Evolutionary conservation across 495 filamentous ascomycete species (phyloP).

Genomic region (Clohesyomyces aquaticus): DNA sequence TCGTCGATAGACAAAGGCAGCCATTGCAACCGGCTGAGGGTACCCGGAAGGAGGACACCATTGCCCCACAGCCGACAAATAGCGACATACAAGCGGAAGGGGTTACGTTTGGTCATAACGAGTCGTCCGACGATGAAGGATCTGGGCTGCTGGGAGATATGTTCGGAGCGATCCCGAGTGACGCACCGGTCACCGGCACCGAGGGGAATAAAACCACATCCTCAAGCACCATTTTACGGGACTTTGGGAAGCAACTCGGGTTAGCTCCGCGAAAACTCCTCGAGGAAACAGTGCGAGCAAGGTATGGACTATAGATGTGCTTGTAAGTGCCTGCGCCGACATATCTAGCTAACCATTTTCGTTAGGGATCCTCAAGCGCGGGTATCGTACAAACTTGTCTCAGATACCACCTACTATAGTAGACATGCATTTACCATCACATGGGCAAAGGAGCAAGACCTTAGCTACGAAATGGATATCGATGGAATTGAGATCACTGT

Average conservation of each 20-base stretch:
- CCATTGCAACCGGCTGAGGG: background rate
- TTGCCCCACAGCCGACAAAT: background rate
- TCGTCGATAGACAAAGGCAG: constrained; percentile 34
- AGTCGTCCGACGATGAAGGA: constrained; percentile 6
- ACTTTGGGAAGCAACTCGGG: constrained; percentile 82
- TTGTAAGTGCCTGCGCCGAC: background rate
- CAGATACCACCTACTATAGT: constrained; percentile 70
- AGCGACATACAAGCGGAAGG: background rate
- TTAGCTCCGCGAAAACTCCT: constrained; percentile 71
- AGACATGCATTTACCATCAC: constrained; percentile 71
- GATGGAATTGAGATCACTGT: constrained; percentile 51
- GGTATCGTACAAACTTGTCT: constrained; percentile 68
- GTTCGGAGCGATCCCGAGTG: constrained; percentile 49
- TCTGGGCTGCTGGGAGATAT: constrained; percentile 68
- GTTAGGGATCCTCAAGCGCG: constrained; percentile 68
- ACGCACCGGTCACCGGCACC: background rate
- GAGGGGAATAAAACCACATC: background rate
- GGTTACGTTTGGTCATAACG: background rate
- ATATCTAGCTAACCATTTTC: background rate
- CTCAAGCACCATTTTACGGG: constrained; percentile 61
- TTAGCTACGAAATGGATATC: constrained; percentile 49
- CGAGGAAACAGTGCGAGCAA: constrained; percentile 84
- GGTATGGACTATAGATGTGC: constrained; percentile 52
- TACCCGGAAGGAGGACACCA: background rate
- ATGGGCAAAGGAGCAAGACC: constrained; percentile 80